Evolutionary conservation across 495 filamentous ascomycete genomes (phyloP).

Genomic region (Penicillium verhagenii): DNA sequence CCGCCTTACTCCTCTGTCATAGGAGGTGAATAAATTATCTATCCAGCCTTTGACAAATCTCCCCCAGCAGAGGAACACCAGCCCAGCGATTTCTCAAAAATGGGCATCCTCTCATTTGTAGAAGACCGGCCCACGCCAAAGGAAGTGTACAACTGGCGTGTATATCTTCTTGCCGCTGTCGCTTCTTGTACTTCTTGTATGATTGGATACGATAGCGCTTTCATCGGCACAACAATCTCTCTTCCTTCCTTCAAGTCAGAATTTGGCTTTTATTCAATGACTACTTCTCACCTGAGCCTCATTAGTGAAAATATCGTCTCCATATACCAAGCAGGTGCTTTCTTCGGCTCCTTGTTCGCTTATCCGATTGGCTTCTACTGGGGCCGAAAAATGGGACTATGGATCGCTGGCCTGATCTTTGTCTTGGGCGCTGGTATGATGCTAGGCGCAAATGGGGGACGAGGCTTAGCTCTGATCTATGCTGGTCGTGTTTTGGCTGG

Average conservation of each 20-base stretch:
- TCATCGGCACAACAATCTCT: conserved; percentile 69
- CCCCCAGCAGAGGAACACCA: too few relatives aligned
- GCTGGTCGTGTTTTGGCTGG: conserved; percentile 70
- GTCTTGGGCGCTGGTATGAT: conserved; percentile 63
- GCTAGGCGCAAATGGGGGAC: conserved; percentile 54
- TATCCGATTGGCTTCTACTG: conserved; percentile 56
- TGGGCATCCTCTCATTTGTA: not conserved
- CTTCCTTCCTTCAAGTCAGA: conserved; percentile 62
- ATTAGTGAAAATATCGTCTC: conserved; percentile 69
- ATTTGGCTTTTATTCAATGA: conserved; percentile 54
- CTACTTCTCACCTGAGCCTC: conserved; percentile 38
- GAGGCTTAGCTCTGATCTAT: conserved; percentile 63
- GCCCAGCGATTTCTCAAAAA: too few relatives aligned
- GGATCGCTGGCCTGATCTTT: conserved; percentile 55
- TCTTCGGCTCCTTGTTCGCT: conserved; percentile 62
- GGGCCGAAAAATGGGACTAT: conserved; percentile 57
- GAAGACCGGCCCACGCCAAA: conserved; percentile 27
- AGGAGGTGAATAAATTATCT: too few relatives aligned
- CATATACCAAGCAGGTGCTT: conserved; percentile 66
- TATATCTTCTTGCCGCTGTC: conserved; percentile 56
- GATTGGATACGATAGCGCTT: conserved; percentile 66
- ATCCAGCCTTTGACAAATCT: too few relatives aligned
- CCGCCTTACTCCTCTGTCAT: too few relatives aligned
- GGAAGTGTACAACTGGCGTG: conserved; percentile 67
- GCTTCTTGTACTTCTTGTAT: conserved; percentile 40